Percentiles rank a stretch among this genome's conserved stretches.
Evolutionary conservation across 176 grass and related monocot genomes (phyloP).

Genomic region (Metroxylon sagu): DNA sequence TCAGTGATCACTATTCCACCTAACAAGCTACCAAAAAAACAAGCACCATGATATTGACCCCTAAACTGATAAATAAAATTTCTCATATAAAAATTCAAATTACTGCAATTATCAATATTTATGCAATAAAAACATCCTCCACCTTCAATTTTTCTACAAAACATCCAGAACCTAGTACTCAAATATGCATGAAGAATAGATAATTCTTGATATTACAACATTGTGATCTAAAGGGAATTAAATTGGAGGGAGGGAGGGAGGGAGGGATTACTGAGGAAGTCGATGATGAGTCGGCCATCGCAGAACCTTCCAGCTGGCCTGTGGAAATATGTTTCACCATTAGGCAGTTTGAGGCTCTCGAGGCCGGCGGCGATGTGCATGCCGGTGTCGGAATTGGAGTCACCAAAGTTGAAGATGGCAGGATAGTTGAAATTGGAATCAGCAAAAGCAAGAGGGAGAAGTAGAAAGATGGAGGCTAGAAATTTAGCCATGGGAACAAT

Average conservation of each 20-base stretch:
- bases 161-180: too few species aligned
- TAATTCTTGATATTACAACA: too few species aligned
- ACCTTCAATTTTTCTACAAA: too few species aligned
- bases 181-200: too few species aligned
- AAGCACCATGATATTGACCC: too few species aligned
- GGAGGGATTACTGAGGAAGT: constrained; percentile 65
- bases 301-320: constrained; percentile 66
- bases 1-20: too few species aligned
- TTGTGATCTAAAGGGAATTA: neutral
- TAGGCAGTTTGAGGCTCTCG: constrained; percentile 66
- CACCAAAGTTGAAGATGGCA: constrained; percentile 93
- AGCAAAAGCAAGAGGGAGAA: constrained; percentile 4
- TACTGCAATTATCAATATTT: too few species aligned
- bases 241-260: neutral
- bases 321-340: constrained; percentile 81
- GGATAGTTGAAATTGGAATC: constrained; percentile 47
- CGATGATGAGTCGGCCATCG: constrained; percentile 87
- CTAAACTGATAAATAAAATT: too few species aligned
- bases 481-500: too few species aligned
- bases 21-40: too few species aligned
- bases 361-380: constrained; percentile 65
- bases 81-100: too few species aligned
- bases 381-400: constrained; percentile 96
- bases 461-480: neutral
- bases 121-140: too few species aligned